Evolutionary conservation across 2,329 filamentous ascomycete genomes (phyloP), one percentile per base, ranked within the genome.

Genomic region (Aciculosporium take): DNA sequence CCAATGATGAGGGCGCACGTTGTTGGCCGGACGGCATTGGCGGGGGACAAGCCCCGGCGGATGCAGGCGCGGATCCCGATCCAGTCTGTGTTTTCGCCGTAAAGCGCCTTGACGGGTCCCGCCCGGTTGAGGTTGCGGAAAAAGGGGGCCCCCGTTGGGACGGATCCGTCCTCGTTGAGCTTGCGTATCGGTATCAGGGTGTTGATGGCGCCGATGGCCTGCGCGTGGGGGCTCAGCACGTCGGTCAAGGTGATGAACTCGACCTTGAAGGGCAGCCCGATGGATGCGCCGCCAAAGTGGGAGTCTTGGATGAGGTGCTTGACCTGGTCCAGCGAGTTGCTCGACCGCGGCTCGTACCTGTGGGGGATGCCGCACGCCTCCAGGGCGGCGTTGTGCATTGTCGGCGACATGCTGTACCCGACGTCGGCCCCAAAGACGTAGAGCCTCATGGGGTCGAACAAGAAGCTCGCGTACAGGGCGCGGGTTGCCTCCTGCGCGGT

Each of bases 71-170:
- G 67, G 32, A 88, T 83, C 5, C 83, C 83, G 27, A 86, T 81
- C 79, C 83, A 88, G 56, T 88, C 83, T 0, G 82, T 87, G 45
- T 88, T 88, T 44, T 87, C 81, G 1, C 82, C 84, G 47, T 85
- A 84, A 0, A 87, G 65, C 0, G 78, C 80, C 46, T 73, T 72
- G 6, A 85, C 73, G 0, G 76, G 72, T 0, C 82, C 81, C 1
- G 77, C 69, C 33, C 75, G 69, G 46, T 79, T 79, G 24, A 58
- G 48, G 45, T 74, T 68, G n/a, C 63, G 60, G 45, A 68, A 67
- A 15, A 69, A 59, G 7, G 75, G 58, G 1, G 68, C 67, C 4
- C 74, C 72, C 24, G 70, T 65, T 1, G 76, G 71, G 0, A 77
- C 69, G 28, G 65, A 68, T 1, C 72, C 73, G 43, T 79, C 71